Evolutionary conservation across 495 filamentous ascomycete species (phyloP), one percentile per base, ranked within the genome.

Genomic region (Aspergillus indologenus): DNA sequence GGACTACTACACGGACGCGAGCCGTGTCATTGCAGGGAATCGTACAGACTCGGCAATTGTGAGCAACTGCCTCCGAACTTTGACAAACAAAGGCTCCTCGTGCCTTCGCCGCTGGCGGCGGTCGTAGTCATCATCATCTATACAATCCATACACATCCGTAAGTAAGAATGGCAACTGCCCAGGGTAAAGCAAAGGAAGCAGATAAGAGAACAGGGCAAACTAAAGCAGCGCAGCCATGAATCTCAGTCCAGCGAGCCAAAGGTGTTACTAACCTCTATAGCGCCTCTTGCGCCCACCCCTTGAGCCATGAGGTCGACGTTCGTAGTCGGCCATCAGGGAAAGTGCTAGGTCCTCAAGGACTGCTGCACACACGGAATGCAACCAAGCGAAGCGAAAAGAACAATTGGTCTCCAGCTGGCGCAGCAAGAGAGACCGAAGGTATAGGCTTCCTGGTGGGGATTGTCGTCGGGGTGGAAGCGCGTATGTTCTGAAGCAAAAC

Each of bases 21-120:
- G 54, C 45, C 48, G 22, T 51, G n/a, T 5, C 20, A 45, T 60
- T 21, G 50, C 46, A 43, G 26, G 53, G 54, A 51, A 12, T 61
- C 79, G 54, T 79, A 87, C 83, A 59, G 90, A 92, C 79, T 96
- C 92, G 48, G 92, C 92, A 65, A 98, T 87, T 26, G 83, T 77
- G 29, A 96, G 78, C 18, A 96, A 79, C 71, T 92, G 88, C 61
- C 88, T 89, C 63, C 91, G 88, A 54, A 96, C 75, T 66, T 87
- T 89, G 45, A 86, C 83, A 59, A 84, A 79, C 19, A 88, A 73
- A 17, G 94, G 89, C 60, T 92, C 89, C 65, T 93, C 88, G 63
- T 89, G 90, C 67, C 88, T 83, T 45, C 90, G 85, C 56, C 90
- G 83, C 63, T 87, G 87, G n/a, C 82, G 82, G 50, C 89, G 86